phyloP scores from a whole-genome alignment of 208 protist species.

The Leishmania lainsoni region DNA sequence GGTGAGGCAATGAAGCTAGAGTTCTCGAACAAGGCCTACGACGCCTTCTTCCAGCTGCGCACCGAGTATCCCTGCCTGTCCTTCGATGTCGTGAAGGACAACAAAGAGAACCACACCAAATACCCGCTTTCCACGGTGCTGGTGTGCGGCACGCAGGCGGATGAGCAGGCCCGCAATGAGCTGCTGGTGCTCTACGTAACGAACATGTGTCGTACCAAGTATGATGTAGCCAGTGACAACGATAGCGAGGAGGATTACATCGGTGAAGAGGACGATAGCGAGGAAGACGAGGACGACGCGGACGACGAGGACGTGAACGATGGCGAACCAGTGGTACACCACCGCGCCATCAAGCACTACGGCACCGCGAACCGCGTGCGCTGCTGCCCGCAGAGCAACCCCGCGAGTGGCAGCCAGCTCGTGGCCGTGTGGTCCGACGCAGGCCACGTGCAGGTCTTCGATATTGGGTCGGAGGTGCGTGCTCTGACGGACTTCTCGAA shows the following conservation, averaged over 20 bases:
- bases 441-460: constrained; percentile 94
- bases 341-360: constrained; percentile 82
- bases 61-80: constrained; percentile 91
- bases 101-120: constrained; percentile 61
- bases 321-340: constrained; percentile 87
- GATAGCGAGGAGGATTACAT: constrained; percentile 90
- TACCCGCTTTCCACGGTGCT: constrained; percentile 94
- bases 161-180: constrained; percentile 91
- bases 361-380: constrained; percentile 93
- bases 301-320: constrained; percentile 80
- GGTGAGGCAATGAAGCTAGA: constrained; percentile 43
- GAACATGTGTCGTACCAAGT: constrained; percentile 94
- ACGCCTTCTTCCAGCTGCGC: constrained; percentile 90
- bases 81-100: constrained; percentile 80
- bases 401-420: constrained; percentile 55
- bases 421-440: constrained; percentile 95
- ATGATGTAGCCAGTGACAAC: constrained; percentile 91
- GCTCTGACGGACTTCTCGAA: constrained; percentile 82
- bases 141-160: constrained; percentile 96
- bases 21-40: constrained; percentile 90
- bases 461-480: constrained; percentile 78
- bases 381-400: constrained; percentile 79
- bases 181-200: constrained; percentile 92
- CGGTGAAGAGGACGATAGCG: constrained; percentile 69
- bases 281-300: constrained; percentile 80